phyloP scores from a whole-genome alignment of 179 eudicot species.

The Spergularia azorica region DNA sequence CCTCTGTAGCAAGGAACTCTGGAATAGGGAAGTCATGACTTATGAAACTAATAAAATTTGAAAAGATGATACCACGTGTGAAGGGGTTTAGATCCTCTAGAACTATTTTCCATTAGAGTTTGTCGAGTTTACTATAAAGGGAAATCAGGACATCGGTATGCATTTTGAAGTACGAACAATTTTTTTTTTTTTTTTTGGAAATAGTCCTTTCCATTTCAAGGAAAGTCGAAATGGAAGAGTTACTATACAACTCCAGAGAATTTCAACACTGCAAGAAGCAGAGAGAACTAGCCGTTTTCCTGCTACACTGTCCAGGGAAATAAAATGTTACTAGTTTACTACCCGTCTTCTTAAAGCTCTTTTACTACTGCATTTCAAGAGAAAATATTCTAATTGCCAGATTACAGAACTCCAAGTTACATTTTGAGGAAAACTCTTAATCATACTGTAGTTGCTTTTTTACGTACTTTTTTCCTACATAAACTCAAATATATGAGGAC shows the following conservation, averaged over 20 bases:
- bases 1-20: neutral
- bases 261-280: neutral
- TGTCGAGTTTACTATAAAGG: too few species aligned
- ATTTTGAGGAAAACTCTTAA: neutral
- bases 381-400: neutral
- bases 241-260: too few species aligned
- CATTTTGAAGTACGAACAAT: too few species aligned
- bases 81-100: too few species aligned
- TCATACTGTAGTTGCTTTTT: neutral
- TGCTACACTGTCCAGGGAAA: neutral
- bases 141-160: too few species aligned
- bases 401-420: neutral
- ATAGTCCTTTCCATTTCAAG: too few species aligned
- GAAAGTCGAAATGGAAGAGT: too few species aligned
- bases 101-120: too few species aligned
- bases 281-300: neutral
- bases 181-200: too few species aligned
- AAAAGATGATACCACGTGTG: too few species aligned
- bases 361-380: neutral
- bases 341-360: too few species aligned
- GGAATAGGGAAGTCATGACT: neutral
- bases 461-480: neutral
- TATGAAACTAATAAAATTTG: neutral
- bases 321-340: neutral
- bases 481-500: neutral